These are phyloP conservation scores for Phytophthora crassamura DNA, from an alignment of 352 stramenopile genomes.

Conservation along the genomic window DNA sequence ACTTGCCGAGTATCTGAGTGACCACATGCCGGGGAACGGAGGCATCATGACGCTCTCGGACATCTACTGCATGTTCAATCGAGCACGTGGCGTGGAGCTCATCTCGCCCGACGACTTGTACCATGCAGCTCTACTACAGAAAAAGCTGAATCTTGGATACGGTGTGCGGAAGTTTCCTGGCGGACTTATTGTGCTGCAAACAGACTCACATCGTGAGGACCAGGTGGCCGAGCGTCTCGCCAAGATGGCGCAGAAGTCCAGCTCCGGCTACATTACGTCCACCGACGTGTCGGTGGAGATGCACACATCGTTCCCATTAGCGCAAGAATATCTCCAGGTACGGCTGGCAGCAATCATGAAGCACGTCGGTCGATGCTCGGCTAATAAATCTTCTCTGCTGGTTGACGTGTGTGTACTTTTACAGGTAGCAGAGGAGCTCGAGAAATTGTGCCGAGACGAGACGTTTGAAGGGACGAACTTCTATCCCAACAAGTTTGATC, in stretches of 20 bases:
- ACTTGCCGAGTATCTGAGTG: slow-evolving; percentile 87
- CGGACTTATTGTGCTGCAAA: slow-evolving; percentile 94
- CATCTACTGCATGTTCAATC: slow-evolving; percentile 99
- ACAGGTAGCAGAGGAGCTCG: slow-evolving; percentile 92
- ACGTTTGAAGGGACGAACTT: slow-evolving; percentile 96
- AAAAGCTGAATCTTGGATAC: slow-evolving; percentile 90
- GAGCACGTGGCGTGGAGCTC: slow-evolving; percentile 96
- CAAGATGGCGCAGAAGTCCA: slow-evolving; percentile 80
- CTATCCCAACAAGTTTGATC: slow-evolving; percentile 93
- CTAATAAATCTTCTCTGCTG: slow-evolving; percentile 5
- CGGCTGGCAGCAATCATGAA: neutral
- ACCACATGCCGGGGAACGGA: slow-evolving; percentile 87
- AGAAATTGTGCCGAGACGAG: slow-evolving; percentile 95
- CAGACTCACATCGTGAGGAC: slow-evolving; percentile 89
- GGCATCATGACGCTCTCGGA: slow-evolving; percentile 99
- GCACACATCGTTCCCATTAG: slow-evolving; percentile 95
- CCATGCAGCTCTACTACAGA: slow-evolving; percentile 87
- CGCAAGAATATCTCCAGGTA: slow-evolving; percentile 95
- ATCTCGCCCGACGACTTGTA: slow-evolving; percentile 98
- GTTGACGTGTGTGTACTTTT: neutral
- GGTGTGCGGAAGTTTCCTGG: slow-evolving; percentile 94
- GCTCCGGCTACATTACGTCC: slow-evolving; percentile 85
- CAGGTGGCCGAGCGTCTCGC: slow-evolving; percentile 72
- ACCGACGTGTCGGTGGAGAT: slow-evolving; percentile 92
- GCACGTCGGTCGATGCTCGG: neutral